These are phyloP conservation scores for Botrytis byssoidea DNA, from an alignment of 2,329 filamentous ascomycete species.

Conservation along the genomic window DNA sequence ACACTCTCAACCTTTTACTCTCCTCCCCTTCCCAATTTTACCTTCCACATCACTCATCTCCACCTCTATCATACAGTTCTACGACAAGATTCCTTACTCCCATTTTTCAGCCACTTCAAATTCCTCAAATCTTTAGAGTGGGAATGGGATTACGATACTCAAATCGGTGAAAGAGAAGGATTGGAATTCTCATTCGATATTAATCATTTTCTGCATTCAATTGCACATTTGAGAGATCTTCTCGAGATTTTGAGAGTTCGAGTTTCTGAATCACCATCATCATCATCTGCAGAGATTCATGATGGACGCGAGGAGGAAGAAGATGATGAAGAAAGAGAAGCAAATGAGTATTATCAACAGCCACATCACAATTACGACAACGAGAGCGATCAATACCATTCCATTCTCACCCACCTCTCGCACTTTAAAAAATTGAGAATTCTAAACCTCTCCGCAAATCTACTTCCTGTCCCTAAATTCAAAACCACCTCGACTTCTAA, in stretches of 20 bases:
- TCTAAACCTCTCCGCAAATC: background rate
- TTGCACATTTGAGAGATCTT: background rate
- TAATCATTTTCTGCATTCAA: background rate
- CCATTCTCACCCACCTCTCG: background rate
- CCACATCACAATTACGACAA: background rate
- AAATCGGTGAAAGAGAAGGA: background rate
- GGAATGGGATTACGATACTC: background rate
- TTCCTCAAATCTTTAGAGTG: constrained; percentile 1
- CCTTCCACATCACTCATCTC: constrained; percentile 10
- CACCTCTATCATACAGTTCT: constrained; percentile 11
- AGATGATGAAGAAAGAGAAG: background rate
- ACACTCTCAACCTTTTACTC: constrained; percentile 10
- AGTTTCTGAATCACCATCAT: background rate
- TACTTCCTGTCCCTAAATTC: background rate
- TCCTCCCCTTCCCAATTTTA: background rate
- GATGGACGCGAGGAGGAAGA: background rate
- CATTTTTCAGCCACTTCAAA: constrained; percentile 9
- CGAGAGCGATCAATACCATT: background rate
- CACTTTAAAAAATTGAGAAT: background rate
- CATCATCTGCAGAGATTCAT: background rate
- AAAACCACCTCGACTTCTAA: background rate
- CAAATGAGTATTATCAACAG: background rate
- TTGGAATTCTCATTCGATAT: background rate
- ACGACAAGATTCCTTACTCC: background rate
- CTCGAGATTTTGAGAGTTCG: background rate